phyloP scores from a whole-genome alignment of 164 flowering plant species.

The Cinnamomum micranthum region DNA sequence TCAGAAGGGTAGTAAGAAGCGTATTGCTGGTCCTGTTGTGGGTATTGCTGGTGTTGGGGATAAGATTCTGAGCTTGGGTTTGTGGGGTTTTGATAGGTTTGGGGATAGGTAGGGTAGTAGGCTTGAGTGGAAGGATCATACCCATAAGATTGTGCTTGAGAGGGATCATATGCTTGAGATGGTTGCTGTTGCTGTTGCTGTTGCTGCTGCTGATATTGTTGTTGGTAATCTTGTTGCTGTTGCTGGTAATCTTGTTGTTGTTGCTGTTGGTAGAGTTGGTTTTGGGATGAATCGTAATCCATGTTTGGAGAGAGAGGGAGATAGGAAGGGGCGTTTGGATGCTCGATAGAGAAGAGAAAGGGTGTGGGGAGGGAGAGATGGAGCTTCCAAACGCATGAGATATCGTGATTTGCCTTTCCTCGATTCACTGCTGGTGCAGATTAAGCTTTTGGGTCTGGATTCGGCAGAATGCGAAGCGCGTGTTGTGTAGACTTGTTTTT shows the following conservation, averaged over 20 bases:
- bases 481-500: too few relatives aligned
- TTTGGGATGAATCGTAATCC: conserved; percentile 23
- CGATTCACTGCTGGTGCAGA: too few relatives aligned
- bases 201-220: conserved; percentile 21
- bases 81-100: neutral
- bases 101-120: conserved; percentile 18
- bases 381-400: neutral
- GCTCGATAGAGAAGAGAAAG: neutral
- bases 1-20: conserved; percentile 22
- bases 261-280: neutral
- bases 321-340: neutral
- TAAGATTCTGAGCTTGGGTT: neutral
- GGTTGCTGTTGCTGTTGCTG: conserved; percentile 20
- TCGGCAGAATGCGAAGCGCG: too few relatives aligned
- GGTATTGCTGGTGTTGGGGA: conserved; percentile 4
- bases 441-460: too few relatives aligned
- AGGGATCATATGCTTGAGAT: conserved; percentile 25
- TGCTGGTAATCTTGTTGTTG: conserved; percentile 21
- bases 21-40: conserved; percentile 8
- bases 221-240: conserved; percentile 22
- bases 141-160: conserved; percentile 11
- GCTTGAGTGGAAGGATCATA: conserved; percentile 2
- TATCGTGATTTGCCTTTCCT: neutral
- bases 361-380: neutral
- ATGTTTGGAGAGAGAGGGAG: conserved; percentile 12